phyloP scores from a whole-genome alignment of 495 filamentous ascomycete genomes.

The Clohesyomyces aquaticus region DNA sequence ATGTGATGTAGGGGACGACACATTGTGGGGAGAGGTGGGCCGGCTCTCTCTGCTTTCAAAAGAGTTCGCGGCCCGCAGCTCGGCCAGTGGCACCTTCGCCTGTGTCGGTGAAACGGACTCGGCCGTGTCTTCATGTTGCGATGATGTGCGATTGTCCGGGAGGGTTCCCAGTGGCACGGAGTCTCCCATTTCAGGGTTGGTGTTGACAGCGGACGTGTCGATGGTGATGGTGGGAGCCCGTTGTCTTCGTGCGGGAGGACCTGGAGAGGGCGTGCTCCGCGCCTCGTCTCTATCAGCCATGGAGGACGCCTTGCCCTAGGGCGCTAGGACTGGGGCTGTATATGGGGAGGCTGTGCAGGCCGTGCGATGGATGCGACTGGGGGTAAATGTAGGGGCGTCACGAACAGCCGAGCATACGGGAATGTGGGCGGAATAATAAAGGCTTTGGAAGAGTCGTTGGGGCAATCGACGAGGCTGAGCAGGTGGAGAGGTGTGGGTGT shows the following conservation, averaged over 20 bases:
- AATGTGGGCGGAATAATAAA: constrained; percentile 32
- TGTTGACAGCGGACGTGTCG: constrained; percentile 43
- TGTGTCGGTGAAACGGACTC: constrained; percentile 22
- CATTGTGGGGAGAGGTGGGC: constrained; percentile 88
- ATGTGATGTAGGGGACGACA: constrained; percentile 68
- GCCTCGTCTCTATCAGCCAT: constrained; percentile 33
- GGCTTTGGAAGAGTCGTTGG: constrained; percentile 3
- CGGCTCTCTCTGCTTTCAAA: constrained; percentile 77
- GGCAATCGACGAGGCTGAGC: constrained; percentile 34
- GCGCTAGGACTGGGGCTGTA: constrained; percentile 16
- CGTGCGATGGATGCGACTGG: constrained; percentile 22
- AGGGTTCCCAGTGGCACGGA: constrained; percentile 24
- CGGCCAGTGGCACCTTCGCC: constrained; percentile 52
- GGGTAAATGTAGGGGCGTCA: constrained; percentile 34
- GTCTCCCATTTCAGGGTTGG: constrained; percentile 34
- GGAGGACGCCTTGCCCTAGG: constrained; percentile 22
- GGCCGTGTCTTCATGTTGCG: constrained; percentile 9
- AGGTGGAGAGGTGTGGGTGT: not conserved
- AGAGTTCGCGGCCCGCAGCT: constrained; percentile 63
- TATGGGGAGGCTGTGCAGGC: constrained; percentile 30
- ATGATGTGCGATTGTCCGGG: constrained; percentile 26
- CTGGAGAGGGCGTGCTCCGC: constrained; percentile 35
- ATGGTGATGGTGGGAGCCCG: constrained; percentile 43
- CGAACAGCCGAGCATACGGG: constrained; percentile 28
- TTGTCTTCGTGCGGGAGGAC: constrained; percentile 40